Evolutionary conservation across 2,329 filamentous ascomycete species (phyloP).

Genomic region (Diaporthe helianthi): DNA sequence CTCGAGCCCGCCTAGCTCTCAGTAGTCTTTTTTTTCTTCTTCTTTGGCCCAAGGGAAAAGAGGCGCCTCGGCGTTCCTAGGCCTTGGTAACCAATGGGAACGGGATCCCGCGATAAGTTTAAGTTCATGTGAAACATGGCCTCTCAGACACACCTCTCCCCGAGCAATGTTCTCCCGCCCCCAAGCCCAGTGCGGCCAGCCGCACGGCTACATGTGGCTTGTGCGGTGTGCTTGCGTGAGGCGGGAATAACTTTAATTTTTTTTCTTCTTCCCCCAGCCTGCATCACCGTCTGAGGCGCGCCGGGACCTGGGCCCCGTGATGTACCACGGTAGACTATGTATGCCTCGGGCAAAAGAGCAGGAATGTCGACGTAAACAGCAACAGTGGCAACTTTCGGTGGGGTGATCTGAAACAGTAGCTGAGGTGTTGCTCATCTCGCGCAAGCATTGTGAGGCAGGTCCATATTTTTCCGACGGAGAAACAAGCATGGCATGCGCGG

Average conservation of each 20-base stretch:
- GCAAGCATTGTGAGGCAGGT: background rate
- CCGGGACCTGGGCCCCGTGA: background rate
- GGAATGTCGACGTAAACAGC: slow-evolving; percentile 7
- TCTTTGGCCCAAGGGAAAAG: background rate
- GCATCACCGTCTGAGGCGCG: background rate
- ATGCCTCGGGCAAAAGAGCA: background rate
- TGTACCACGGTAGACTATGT: too few species aligned
- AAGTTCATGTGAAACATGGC: slow-evolving; percentile 21
- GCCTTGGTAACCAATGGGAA: slow-evolving; percentile 11
- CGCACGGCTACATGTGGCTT: too few species aligned
- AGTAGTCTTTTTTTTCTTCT: background rate
- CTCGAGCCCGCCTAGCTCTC: background rate
- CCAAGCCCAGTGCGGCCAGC: slow-evolving; percentile 7
- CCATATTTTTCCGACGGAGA: slow-evolving; percentile 14
- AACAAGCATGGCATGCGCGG: background rate
- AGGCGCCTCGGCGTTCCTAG: slow-evolving; percentile 2
- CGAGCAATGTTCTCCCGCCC: slow-evolving; percentile 7
- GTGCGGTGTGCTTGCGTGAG: background rate
- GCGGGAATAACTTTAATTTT: background rate
- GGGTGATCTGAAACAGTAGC: slow-evolving; percentile 9
- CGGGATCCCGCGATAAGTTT: background rate
- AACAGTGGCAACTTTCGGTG: slow-evolving; percentile 1
- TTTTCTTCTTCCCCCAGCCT: too few species aligned
- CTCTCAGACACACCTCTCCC: background rate
- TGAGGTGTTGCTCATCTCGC: background rate